Evolutionary conservation across 2,329 filamentous ascomycete species (phyloP), one percentile per base, ranked within the genome.

Genomic region (Knufia fluminis): DNA sequence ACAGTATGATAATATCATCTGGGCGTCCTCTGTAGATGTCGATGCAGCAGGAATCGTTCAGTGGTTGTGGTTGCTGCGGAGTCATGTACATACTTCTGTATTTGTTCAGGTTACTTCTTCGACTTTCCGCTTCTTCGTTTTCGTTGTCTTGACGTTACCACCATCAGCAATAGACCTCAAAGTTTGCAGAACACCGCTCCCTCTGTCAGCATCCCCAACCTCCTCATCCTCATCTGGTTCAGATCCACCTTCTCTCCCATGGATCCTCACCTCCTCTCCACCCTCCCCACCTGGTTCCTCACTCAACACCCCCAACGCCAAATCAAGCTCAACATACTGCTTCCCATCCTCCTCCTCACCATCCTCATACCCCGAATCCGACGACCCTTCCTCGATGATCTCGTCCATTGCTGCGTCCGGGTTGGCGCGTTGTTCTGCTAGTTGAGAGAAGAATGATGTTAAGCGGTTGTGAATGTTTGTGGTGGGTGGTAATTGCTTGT

Each of bases 311-410:
- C 70, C 70, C 9, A 72, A 56, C 4, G 69, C 68, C 41, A 72
- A 61, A 50, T 72, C 66, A 67, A 71, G 70, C 52, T 71, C 68
- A 51, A 71, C 69, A 54, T 70, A 70, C 46, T 63, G 61, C 22
- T 63, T 63, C 35, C 57, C 60, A 6, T 60, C 59, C 7, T 65
- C 64, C 4, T 35, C 43, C 3, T 50, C 41, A 35, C 40, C 23
- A 12, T 49, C 46, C 17, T 45, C 43, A 20, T 48, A 36, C 10
- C 33, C 33, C 4, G 33, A 36, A 17, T 36, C 33, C 33, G 33
- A 36, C n/a, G 33, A 36, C 10, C 16, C 33, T 41, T 24, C 20
- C 23, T 43, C 40, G 8, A 43, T 43, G n/a, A 26, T 20, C 9
- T 43, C 40, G 22, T 43, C 40, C 12, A 7, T 16, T 24, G 20